A percentile compares a stretch with the other conserved stretches of the same genome.
Evolutionary conservation across 768 basidiomycete genomes (phyloP).

Genomic region (Zangia roseola): DNA sequence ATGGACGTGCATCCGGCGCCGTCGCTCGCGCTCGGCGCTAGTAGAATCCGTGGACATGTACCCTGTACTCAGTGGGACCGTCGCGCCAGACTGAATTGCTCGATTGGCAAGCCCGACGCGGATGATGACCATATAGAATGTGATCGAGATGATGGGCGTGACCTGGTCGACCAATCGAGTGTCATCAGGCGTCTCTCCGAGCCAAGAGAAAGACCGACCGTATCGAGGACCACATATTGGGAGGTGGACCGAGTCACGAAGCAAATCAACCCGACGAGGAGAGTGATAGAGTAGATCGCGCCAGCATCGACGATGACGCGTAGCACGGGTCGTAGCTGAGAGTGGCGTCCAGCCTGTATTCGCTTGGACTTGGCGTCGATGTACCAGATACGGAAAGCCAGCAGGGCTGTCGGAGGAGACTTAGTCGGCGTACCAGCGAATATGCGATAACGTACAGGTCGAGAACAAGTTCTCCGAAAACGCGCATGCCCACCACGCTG

Average conservation of each 20-base stretch:
- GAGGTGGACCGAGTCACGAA: conserved; percentile 29
- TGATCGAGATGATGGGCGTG: conserved; percentile 40
- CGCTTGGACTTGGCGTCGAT: conserved; percentile 22
- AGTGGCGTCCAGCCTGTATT: conserved; percentile 9
- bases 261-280: conserved; percentile 32
- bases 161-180: conserved; percentile 21
- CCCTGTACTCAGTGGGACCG: not conserved
- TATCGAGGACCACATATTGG: conserved; percentile 36
- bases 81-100: not conserved
- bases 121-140: conserved; percentile 44
- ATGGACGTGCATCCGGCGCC: conserved; percentile 6
- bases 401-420: conserved; percentile 13
- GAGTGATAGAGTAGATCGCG: conserved; percentile 36
- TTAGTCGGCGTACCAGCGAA: not conserved
- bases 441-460: conserved; percentile 23
- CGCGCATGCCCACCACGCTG: conserved; percentile 31
- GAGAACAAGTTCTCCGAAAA: conserved; percentile 33
- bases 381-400: conserved; percentile 32
- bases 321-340: conserved; percentile 18
- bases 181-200: not conserved
- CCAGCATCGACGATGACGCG: conserved; percentile 38
- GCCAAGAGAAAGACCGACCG: conserved; percentile 23
- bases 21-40: conserved; percentile 3
- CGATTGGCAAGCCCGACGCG: conserved; percentile 29
- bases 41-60: not conserved